A percentile compares a stretch with the other conserved stretches of the same genome.
These are phyloP conservation scores for button mushroom (Agaricus bisporus) DNA, from an alignment of 768 basidiomycete genomes.

Conservation along the genomic window DNA sequence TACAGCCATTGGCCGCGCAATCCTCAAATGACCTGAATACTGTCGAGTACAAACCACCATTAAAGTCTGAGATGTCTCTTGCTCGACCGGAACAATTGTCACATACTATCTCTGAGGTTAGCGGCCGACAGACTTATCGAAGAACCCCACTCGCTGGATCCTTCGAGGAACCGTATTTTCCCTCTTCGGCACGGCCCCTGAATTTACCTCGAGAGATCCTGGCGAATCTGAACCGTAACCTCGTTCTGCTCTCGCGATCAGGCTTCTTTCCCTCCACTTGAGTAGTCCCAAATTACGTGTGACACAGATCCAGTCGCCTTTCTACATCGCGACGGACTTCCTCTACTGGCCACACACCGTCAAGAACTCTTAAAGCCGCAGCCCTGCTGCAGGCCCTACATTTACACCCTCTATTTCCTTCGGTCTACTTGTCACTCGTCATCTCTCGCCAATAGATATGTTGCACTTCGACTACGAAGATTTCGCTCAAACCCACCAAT, in stretches of 20 bases:
- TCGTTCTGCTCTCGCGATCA: background rate
- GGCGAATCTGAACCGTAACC: background rate
- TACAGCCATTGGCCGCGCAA: background rate
- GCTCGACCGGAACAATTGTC: too few relatives aligned
- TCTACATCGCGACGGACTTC: background rate
- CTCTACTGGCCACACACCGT: background rate
- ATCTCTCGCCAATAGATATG: background rate
- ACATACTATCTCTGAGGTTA: background rate
- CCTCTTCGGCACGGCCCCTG: constrained; percentile 3
- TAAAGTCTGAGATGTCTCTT: too few relatives aligned
- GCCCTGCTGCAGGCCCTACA: background rate
- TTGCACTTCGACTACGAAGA: background rate
- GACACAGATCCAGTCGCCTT: background rate
- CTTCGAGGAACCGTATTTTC: background rate
- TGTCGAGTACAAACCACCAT: too few relatives aligned
- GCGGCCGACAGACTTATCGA: background rate
- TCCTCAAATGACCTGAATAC: background rate
- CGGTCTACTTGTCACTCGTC: background rate
- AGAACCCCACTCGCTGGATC: background rate
- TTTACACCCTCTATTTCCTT: background rate
- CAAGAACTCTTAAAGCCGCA: background rate
- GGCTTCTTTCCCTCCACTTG: background rate
- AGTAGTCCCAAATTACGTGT: constrained; percentile 6
- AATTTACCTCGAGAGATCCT: constrained; percentile 10
- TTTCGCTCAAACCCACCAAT: background rate